Evolutionary conservation across 2,329 filamentous ascomycete genomes (phyloP), one percentile per base, ranked within the genome.

Genomic region (Nectriaceae sp.): DNA sequence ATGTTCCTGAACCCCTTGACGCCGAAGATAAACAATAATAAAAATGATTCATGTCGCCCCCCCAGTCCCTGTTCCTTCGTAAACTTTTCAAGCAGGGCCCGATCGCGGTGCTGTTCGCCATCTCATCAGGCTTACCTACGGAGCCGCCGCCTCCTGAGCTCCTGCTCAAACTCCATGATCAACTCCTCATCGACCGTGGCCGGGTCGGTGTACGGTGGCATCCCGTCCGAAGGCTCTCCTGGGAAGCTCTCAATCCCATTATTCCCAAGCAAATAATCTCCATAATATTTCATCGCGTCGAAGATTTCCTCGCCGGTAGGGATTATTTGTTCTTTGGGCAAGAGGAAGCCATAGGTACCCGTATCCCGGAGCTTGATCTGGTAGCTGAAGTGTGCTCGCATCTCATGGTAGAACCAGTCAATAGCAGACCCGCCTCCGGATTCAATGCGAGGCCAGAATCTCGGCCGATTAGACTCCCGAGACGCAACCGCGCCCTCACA

Each of bases 351-450:
- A 66, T 97, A 97, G 66, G 85, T 94, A 10, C 94, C 94, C 0
- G 89, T 94, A 67, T 99, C 94, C 41, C 94, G 80, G 21, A 99
- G 76, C 73, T 97, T 97, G 71, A 94, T 87, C 75, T 97, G 94
- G 67, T 95, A 97, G 49, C 90, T 89, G 67, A 90, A 96, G 54
- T 83, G 85, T 16, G 93, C 89, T 40, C 79, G 76, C 52, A 97
- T 71, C 61, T 95, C 88, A 60, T 96, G 89, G 66, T 96, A 96
- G 70, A 99, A 96, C 84, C 89, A 97, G 70, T 97, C 94, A 36
- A 97, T 83, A 2, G 89, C 90, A 41, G 89, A 92, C 3, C 93
- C 93, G 33, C 93, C 92, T 3, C 86, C 84, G 0, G 81, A 81
- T 65, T 94, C 89, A 53, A 92, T 82, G 33, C 83, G 75, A 3